Percentiles rank a stretch among this genome's conserved stretches.
These are phyloP conservation scores for Cystobasidium ongulense DNA, from an alignment of 768 basidiomycete species.

Conservation along the genomic window DNA sequence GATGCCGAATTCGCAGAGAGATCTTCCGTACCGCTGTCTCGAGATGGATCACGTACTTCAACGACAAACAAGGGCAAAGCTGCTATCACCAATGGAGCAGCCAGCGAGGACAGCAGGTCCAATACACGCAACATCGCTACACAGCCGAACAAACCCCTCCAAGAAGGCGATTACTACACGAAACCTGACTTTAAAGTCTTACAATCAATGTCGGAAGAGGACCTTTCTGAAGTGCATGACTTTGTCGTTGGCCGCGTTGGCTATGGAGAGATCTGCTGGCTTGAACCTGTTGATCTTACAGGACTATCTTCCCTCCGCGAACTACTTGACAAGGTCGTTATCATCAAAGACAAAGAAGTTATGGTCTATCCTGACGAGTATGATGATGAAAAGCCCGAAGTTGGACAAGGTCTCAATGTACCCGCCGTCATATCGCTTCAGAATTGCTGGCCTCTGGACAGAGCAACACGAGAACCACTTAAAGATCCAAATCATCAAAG, in stretches of 20 bases:
- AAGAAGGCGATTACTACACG: slow-evolving; percentile 62
- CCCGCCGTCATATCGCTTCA: slow-evolving; percentile 67
- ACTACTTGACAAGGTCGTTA: slow-evolving; percentile 74
- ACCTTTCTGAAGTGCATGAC: slow-evolving; percentile 63
- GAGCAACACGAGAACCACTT: slow-evolving; percentile 80
- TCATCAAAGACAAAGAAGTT: slow-evolving; percentile 71
- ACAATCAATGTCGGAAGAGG: slow-evolving; percentile 61
- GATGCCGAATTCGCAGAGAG: background rate
- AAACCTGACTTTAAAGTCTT: slow-evolving; percentile 69
- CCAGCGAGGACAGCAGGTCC: background rate
- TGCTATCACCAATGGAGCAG: background rate
- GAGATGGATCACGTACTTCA: background rate
- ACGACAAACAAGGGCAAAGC: background rate
- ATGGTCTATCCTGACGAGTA: slow-evolving; percentile 86
- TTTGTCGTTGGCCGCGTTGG: slow-evolving; percentile 57
- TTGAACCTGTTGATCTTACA: slow-evolving; percentile 72
- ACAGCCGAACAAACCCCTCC: slow-evolving; percentile 32
- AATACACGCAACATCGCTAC: background rate
- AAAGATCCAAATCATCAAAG: slow-evolving; percentile 67
- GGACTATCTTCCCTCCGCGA: slow-evolving; percentile 67
- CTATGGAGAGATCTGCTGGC: slow-evolving; percentile 76
- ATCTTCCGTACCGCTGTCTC: background rate
- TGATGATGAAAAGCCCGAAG: slow-evolving; percentile 71
- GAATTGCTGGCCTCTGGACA: slow-evolving; percentile 80
- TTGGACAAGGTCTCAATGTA: slow-evolving; percentile 81